phyloP scores from a whole-genome alignment of 495 filamentous ascomycete genomes.

The Clavariopsis aquatica region DNA sequence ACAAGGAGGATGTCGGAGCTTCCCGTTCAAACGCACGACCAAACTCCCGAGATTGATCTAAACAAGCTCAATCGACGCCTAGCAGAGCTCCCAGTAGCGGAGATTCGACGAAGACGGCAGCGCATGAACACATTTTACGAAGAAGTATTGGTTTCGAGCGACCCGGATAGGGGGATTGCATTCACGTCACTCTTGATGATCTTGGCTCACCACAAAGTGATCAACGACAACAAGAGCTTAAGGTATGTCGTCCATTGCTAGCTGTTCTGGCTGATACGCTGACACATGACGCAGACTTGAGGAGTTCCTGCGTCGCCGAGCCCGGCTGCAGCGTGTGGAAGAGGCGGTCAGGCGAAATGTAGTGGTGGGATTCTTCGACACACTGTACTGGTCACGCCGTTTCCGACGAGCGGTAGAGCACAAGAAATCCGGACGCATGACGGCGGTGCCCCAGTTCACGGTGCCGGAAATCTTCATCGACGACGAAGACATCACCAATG shows the following conservation, averaged over 20 bases:
- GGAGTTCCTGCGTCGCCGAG: conserved; percentile 89
- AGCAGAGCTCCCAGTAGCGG: conserved; percentile 69
- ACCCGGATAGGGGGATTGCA: conserved; percentile 81
- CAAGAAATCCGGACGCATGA: conserved; percentile 72
- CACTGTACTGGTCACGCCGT: conserved; percentile 80
- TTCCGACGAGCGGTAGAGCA: conserved; percentile 72
- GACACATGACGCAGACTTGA: conserved; percentile 62
- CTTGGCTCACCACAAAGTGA: conserved; percentile 97
- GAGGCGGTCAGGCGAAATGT: conserved; percentile 87
- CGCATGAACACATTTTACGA: conserved; percentile 92
- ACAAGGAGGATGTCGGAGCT: conserved; percentile 46
- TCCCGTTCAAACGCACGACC: conserved; percentile 56
- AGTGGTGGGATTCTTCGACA: conserved; percentile 95
- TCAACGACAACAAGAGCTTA: conserved; percentile 94
- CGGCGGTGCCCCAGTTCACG: conserved; percentile 72
- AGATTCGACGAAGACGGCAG: conserved; percentile 69
- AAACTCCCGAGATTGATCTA: conserved; percentile 61
- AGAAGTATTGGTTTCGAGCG: conserved; percentile 91
- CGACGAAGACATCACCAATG: conserved; percentile 53
- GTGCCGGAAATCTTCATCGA: conserved; percentile 93
- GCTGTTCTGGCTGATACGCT: conserved; percentile 20
- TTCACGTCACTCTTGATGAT: conserved; percentile 97
- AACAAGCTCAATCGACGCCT: conserved; percentile 72
- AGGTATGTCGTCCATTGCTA: conserved; percentile 52
- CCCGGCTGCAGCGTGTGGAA: conserved; percentile 91